Conservation (phyloP, 2,329 filamentous ascomycete species). For the Fusarium acutatum region DNA sequence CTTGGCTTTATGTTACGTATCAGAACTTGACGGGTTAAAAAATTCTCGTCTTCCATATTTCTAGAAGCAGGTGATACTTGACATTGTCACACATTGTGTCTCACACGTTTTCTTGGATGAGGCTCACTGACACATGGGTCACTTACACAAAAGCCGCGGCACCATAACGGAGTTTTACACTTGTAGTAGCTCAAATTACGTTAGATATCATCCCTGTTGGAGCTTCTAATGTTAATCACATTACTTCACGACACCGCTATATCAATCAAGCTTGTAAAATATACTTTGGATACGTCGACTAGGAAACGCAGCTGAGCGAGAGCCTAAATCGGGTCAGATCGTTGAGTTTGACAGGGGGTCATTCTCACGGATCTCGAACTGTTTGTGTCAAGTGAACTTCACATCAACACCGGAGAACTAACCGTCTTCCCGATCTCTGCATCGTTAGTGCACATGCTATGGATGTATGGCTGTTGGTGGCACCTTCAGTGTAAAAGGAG, state of each 20-base stretch:
- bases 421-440: background rate
- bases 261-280: background rate
- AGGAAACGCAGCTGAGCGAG: conserved; percentile 16
- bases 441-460: conserved; percentile 7
- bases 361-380: conserved; percentile 8
- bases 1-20: background rate
- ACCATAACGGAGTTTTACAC: background rate
- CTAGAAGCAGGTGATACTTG: conserved; percentile 3
- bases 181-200: background rate
- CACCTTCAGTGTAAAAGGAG: background rate
- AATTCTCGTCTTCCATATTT: conserved; percentile 4
- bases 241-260: background rate
- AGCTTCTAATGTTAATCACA: background rate
- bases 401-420: conserved; percentile 7
- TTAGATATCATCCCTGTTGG: background rate
- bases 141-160: conserved; percentile 7
- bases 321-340: conserved; percentile 28
- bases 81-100: background rate
- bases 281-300: background rate
- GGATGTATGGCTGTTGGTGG: background rate
- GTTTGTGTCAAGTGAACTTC: background rate
- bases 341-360: conserved; percentile 13
- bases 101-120: conserved; percentile 2
- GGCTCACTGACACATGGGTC: background rate
- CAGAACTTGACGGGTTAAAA: conserved; percentile 5